phyloP scores from a whole-genome alignment of 352 stramenopile species.

The Halophytophthora batemanensis region DNA sequence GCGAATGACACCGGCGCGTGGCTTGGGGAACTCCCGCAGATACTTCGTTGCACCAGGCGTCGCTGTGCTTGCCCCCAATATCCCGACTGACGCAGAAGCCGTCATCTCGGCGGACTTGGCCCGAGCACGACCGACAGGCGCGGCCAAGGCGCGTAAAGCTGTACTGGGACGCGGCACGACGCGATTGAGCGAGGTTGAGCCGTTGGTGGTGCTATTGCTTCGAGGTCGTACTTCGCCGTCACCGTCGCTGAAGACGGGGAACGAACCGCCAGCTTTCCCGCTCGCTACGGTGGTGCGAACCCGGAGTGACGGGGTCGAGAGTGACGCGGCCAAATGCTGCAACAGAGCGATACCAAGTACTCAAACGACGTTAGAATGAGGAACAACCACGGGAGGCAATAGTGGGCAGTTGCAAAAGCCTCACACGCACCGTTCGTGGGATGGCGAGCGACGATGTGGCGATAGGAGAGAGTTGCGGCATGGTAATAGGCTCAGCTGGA shows the following conservation, averaged over 20 bases:
- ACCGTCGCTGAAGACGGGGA: neutral
- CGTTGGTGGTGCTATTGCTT: constrained; percentile 2
- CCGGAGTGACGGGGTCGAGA: constrained; percentile 38
- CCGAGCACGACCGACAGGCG: constrained; percentile 4
- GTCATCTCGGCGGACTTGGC: constrained; percentile 16
- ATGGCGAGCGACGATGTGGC: constrained; percentile 29
- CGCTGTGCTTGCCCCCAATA: constrained; percentile 8
- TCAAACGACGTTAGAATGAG: no score
- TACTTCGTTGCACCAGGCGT: constrained; percentile 32
- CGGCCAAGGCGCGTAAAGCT: constrained; percentile 10
- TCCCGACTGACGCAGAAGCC: neutral
- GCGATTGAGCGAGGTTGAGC: neutral
- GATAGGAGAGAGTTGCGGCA: constrained; percentile 36
- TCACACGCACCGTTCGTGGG: constrained; percentile 32
- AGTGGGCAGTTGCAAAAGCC: neutral
- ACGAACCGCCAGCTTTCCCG: constrained; percentile 4
- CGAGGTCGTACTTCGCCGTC: neutral
- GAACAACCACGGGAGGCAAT: no score
- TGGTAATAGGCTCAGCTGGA: constrained; percentile 31
- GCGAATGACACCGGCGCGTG: constrained; percentile 40
- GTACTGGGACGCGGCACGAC: constrained; percentile 15
- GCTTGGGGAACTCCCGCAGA: constrained; percentile 59
- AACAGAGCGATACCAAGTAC: no score
- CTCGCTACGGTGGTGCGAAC: constrained; percentile 24
- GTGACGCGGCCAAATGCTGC: constrained; percentile 35